Base-by-base conservation (phyloP, 371 early-diverging fungal species). In the Syncephalastrum monosporum region DNA sequence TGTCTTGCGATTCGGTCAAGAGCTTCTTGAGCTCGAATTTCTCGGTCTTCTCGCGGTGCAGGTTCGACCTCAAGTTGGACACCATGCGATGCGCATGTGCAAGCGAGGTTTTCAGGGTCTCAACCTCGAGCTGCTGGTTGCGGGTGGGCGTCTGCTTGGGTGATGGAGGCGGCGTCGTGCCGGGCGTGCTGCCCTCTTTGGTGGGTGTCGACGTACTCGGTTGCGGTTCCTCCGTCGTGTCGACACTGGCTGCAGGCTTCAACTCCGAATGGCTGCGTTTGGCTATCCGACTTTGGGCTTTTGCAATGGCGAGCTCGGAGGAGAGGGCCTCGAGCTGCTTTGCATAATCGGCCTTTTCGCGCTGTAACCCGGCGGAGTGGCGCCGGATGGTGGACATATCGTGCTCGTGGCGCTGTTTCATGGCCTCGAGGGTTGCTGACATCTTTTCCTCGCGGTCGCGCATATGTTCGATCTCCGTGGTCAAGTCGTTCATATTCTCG, bases 381-480 rank as follows among this genome's bases (percentile, higher is more conserved):
- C 80, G 82, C 15, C 89, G 79, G 60, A 87, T 65, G n/a, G 69
- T 62, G 2, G 70, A 47, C 61, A 84, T 79, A 16, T 89, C 90
- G 54, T 88, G 86, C 57, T 89, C 89, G 50, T 83, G 85, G 19
- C 85, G 81, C 14, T 74, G 61, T 48, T 86, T 88, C 45, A 76
- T 67, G 12, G 74, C 67, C 29, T 80, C 81, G 7, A 88, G 57
- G 12, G 81, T 70, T 2, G 68, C 65, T 6, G 70, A 68, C 3
- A 85, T 66, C 50, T 82, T 85, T 29, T 81, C 82, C 47, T 90
- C 86, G 67, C 81, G 80, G 50, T 82, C 87, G 46, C 85, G 83
- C 56, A 89, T 74, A 5, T 77, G 72, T 27, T 86, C 86, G 13
- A 83, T 67, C 56, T 88, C 84, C 56, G 86, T 80, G 6, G 77